Evolutionary conservation across 2,329 filamentous ascomycete genomes (phyloP), one percentile per base, ranked within the genome.

Genomic region (Penicillium palitans): DNA sequence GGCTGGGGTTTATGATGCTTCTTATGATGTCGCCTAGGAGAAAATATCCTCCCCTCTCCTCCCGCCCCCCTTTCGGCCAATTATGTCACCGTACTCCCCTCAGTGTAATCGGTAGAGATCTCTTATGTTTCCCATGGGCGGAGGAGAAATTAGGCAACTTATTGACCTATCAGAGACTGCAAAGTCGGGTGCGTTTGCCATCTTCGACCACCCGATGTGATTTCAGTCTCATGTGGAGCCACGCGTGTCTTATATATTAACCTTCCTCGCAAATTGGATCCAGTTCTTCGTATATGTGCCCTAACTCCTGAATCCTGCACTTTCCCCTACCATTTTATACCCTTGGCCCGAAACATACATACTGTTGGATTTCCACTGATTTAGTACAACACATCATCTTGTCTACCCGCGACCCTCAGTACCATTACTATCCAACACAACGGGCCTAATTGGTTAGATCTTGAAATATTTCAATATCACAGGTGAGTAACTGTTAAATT

Each of bases 21-120:
- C 53, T 63, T 59, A 63, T 66, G 63, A 67, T 67, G 60, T 59
- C 56, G 64, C 54, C 60, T 31, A 45, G 45, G 41, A 48, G 25
- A 39, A 31, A 44, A 27, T 40, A 35, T 27, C 8, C 51, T 3
- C 4, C n/a, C 17, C 31, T 35, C 25, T n/a, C 8, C 17, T 25
- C 29, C 39, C 35, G 37, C 33, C 50, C 48, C 55, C 50, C 46
- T 49, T 56, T 65, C 47, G 59, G 57, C 66, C 59, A 66, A 66
- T 68, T 64, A 68, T 68, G 66, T 66, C 65, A 68, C 58, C 48
- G 24, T 47, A 33, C 46, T 54, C 44, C 50, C 42, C 49, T 57
- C 31, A 49, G 42, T 56, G 54, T 51, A 45, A 48, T 57, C 51
- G 45, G 62, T 57, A 56, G 55, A 58, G 44, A 40, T 46, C 29